Evolutionary conservation across 345 rosid genomes (phyloP), one percentile per base, ranked within the genome.

Genomic region (Aurinia saxatilis): DNA sequence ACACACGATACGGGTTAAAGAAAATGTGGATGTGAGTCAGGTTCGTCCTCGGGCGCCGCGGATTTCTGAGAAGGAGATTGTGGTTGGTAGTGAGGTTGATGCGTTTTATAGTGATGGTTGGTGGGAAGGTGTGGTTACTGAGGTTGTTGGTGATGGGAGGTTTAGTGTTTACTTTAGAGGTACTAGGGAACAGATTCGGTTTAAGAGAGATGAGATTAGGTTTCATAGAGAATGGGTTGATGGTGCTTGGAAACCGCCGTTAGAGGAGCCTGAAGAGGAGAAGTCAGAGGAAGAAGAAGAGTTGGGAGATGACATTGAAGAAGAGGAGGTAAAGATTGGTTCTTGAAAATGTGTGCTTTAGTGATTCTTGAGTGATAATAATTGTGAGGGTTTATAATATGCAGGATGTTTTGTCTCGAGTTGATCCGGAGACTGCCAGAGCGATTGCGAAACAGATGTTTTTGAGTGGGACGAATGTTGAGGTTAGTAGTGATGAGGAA

Each of bases 91-190:
- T 2, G 82, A 79, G 7, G 98, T 91, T 7, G 91, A 91, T 18
- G 93, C 93, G 0, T 80, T n/a, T 45, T 41, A 74, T 53, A 77
- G 72, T 25, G 96, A 86, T 10, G 98, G 95, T 17, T 89, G 98
- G 98, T 85, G 98, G 96, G 96, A 89, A 65, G 98, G 98, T 6
- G 66, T 21, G 13, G 81, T 89, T 10, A 80, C 88, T 13, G 76
- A 78, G 67, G 88, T 70, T 52, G 15, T 71, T 5, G 77, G 61
- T 5, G 73, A 79, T 40, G 91, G 85, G 11, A 82, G 42, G 50
- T 87, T 80, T 47, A 67, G 60, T 29, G 93, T 89, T 48, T 85
- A 59, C 78, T 92, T 89, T 42, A 77, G 78, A 65, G 44, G 63
- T 41, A 65, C 81, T 0, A 82, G 45, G 55, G 95, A 92, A 65